These are phyloP conservation scores for Lyophyllum semitale DNA, from an alignment of 768 basidiomycete species.

Conservation along the genomic window DNA sequence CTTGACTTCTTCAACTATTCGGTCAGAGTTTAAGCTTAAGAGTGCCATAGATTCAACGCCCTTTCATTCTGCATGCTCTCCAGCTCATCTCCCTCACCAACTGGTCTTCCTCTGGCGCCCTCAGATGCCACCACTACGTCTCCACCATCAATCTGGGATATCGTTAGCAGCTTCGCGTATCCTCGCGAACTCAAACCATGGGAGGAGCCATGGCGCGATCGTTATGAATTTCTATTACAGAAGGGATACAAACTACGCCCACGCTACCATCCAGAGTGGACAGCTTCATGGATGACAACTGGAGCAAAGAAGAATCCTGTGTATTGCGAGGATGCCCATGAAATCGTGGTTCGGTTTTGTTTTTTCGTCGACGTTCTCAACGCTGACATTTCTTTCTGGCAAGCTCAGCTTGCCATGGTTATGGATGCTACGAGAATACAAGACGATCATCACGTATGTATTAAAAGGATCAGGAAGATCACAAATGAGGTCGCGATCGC, in stretches of 20 bases:
- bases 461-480: slow-evolving; percentile 25
- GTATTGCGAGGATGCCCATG: slow-evolving; percentile 25
- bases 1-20: not conserved
- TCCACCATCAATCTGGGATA: not conserved
- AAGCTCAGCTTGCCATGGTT: slow-evolving; percentile 25
- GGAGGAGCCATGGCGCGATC: slow-evolving; percentile 29
- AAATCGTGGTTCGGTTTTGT: slow-evolving; percentile 6
- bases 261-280: slow-evolving; percentile 28
- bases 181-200: not conserved
- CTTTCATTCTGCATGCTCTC: not conserved
- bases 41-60: too few relatives aligned
- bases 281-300: slow-evolving; percentile 12
- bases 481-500: slow-evolving; percentile 23
- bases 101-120: not conserved
- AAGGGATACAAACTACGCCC: slow-evolving; percentile 28
- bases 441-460: slow-evolving; percentile 28
- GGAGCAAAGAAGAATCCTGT: slow-evolving; percentile 18
- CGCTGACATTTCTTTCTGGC: not conserved
- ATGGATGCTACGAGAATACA: slow-evolving; percentile 25
- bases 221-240: slow-evolving; percentile 23
- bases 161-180: not conserved
- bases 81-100: not conserved
- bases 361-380: not conserved
- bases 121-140: not conserved
- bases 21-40: too few relatives aligned